These are phyloP conservation scores for Lophiotrema nucula DNA, from an alignment of 495 filamentous ascomycete species.

Conservation along the genomic window DNA sequence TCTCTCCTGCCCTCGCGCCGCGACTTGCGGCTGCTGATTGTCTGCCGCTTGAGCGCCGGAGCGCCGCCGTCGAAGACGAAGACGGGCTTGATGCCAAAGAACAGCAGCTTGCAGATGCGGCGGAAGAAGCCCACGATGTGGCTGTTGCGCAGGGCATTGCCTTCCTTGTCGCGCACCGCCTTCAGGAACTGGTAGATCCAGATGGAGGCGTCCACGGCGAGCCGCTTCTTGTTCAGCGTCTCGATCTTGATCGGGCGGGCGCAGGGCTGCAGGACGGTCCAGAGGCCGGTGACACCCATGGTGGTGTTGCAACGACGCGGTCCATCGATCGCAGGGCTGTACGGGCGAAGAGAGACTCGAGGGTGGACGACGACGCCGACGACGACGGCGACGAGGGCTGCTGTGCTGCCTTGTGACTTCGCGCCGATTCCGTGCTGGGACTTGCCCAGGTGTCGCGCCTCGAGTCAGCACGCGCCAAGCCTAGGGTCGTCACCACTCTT, in stretches of 20 bases:
- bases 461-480: too few relatives aligned
- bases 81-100: constrained; percentile 92
- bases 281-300: constrained; percentile 98
- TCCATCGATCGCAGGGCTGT: constrained; percentile 23
- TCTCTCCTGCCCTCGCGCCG: constrained; percentile 85
- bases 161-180: constrained; percentile 96
- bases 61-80: constrained; percentile 98
- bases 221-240: constrained; percentile 88
- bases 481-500: too few relatives aligned
- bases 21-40: constrained; percentile 72
- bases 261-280: constrained; percentile 89
- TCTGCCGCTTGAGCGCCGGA: constrained; percentile 85
- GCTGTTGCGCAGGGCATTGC: constrained; percentile 90
- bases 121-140: constrained; percentile 98
- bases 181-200: constrained; percentile 99
- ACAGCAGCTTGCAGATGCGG: constrained; percentile 93
- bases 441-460: too few relatives aligned
- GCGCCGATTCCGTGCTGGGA: constrained; percentile 26
- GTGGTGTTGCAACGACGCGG: constrained; percentile 10
- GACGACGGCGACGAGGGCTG: not conserved
- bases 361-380: not conserved
- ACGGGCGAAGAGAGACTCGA: too few relatives aligned
- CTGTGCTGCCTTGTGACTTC: constrained; percentile 31
- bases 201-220: constrained; percentile 96
- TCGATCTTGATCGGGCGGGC: constrained; percentile 90